These are phyloP conservation scores for Ceratobasidium sp. DNA, from an alignment of 1,284 basidiomycete species.

Conservation along the genomic window DNA sequence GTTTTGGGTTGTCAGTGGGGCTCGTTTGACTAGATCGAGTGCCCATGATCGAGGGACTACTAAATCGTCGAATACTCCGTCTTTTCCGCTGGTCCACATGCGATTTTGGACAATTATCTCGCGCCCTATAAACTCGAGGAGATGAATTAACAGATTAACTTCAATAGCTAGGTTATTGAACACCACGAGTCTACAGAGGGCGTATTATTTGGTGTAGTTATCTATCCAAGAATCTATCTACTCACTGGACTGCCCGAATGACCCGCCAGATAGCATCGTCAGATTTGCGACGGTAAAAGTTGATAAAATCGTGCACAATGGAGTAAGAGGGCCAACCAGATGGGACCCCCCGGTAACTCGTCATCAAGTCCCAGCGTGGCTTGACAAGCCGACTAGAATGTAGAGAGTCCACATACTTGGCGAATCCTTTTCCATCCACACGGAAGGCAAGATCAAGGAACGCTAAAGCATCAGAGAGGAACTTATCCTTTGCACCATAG, in stretches of 20 bases:
- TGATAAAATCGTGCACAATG: slow-evolving; percentile 26
- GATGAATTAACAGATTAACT: slow-evolving; percentile 18
- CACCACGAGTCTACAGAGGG: slow-evolving; percentile 9
- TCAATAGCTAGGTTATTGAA: slow-evolving; percentile 13
- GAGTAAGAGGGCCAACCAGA: background rate
- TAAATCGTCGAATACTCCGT: slow-evolving; percentile 10
- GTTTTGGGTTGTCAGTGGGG: background rate
- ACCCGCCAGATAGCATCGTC: background rate
- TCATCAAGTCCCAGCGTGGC: background rate
- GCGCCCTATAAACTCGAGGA: slow-evolving; percentile 25
- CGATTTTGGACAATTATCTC: slow-evolving; percentile 18
- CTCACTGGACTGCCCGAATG: slow-evolving; percentile 5
- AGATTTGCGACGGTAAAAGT: slow-evolving; percentile 18
- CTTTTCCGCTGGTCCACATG: background rate
- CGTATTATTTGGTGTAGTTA: background rate
- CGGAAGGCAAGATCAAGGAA: slow-evolving; percentile 21
- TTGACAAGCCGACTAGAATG: background rate
- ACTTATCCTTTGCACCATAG: background rate
- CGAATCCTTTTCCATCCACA: background rate
- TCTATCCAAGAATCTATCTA: background rate
- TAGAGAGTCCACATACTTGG: background rate
- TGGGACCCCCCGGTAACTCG: background rate
- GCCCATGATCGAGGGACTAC: slow-evolving; percentile 29
- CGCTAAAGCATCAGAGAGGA: slow-evolving; percentile 21
- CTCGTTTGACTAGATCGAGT: slow-evolving; percentile 23